Base-by-base conservation (phyloP, 805 yeast genomes). In the Scheffersomyces coipomensis region DNA sequence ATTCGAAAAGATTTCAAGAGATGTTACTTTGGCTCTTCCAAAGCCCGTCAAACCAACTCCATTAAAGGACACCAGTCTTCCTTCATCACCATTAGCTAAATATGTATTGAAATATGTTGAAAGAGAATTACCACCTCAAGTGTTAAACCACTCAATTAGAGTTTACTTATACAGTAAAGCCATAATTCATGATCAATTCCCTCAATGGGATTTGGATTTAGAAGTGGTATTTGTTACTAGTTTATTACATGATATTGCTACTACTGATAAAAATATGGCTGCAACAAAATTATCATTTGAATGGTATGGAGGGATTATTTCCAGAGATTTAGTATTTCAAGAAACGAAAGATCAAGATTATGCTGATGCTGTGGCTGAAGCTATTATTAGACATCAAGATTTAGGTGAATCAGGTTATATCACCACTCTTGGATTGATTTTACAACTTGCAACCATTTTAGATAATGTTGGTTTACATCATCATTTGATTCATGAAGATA, bases 351-450 rank as follows among this genome's bases (percentile, higher is more conserved):
- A 61, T 38, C 34, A 47, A 26, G 60, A 57, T 29, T 60, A 47
- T 36, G 66, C 68, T 3, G 68, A 62, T 35, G 68, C 66, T 2
- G 66, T 60, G 1, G 40, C 57, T 26, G 68, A 62, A 45, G 66
- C 68, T 7, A 55, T 62, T 19, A 58, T 62, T 16, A 46, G 68
- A 35, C 68, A 62, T 44, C 68, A 62, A 39, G 64, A 62, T 49
- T 47, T 62, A 24, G 68, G 66, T 19, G 56, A 52, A 7, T 29
- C 55, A 2, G 68, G 68, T 6, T 57, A 43, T 38, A 62, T 62
- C 43, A 61, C 68, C 10, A 48, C 61, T 6, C 47, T 62, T 37
- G 68, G 68, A 1, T 46, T 62, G 24, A 53, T 62, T 27, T 43
- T 62, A 31, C 68, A 62, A 45, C 51, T 62, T 17, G 50, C 62